These are phyloP conservation scores for Blumeriella jaapii DNA, from an alignment of 2,329 filamentous ascomycete genomes.

Conservation along the genomic window DNA sequence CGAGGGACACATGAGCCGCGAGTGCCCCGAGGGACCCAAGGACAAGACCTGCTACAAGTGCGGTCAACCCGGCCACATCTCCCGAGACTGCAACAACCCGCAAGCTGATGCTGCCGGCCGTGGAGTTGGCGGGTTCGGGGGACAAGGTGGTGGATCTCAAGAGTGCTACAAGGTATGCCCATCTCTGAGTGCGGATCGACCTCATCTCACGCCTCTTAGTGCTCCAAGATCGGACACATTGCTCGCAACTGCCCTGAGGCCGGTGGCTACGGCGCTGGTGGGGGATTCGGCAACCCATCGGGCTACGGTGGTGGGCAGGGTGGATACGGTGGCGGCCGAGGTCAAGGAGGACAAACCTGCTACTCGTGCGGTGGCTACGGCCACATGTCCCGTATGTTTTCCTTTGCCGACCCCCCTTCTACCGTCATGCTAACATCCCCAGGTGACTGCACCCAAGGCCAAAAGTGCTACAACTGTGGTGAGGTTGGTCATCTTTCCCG, in stretches of 20 bases:
- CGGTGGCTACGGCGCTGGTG: conserved; percentile 37
- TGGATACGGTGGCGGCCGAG: conserved; percentile 35
- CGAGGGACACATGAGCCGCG: conserved; percentile 75
- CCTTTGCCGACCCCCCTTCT: background rate
- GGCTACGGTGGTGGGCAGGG: conserved; percentile 28
- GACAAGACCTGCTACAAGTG: conserved; percentile 75
- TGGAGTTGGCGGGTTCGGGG: conserved; percentile 25
- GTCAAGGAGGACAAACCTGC: conserved; percentile 69
- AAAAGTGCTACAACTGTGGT: conserved; percentile 99
- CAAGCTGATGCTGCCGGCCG: conserved; percentile 24
- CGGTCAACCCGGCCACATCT: conserved; percentile 80
- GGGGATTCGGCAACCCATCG: conserved; percentile 23
- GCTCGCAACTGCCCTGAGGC: conserved; percentile 77
- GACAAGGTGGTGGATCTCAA: conserved; percentile 36
- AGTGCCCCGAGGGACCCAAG: conserved; percentile 82
- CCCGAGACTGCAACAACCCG: conserved; percentile 50
- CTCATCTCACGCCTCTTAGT: conserved; percentile 37
- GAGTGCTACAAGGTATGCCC: conserved; percentile 72
- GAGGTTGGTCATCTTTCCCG: conserved; percentile 72
- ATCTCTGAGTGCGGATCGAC: background rate
- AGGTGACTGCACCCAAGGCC: conserved; percentile 92
- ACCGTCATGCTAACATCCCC: conserved; percentile 3
- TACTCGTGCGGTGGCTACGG: conserved; percentile 96
- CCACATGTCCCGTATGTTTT: conserved; percentile 72
- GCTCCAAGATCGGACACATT: conserved; percentile 91